Evolutionary conservation across 192 early-diverging fungal species (phyloP), one percentile per base, ranked within the genome.

Genomic region (Backusella tarrabulga): DNA sequence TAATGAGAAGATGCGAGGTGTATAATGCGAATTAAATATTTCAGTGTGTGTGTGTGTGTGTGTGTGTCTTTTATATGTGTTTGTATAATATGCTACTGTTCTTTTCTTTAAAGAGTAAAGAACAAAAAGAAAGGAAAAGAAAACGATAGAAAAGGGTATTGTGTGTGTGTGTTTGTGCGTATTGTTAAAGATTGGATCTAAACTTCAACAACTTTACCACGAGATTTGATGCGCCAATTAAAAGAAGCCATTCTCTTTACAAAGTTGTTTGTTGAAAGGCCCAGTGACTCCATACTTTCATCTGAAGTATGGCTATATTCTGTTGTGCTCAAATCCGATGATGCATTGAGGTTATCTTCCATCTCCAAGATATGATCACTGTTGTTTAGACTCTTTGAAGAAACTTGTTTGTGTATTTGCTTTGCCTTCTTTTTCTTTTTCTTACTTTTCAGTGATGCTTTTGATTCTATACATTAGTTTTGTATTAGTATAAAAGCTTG

Each of bases 151-250:
- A 29, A 1, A 26, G 56, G 56, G 56, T 63, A 63, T 63, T 63
- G 23, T 26, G 9, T 63, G 7, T 60, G 42, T 60, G 23, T 60
- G 19, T 7, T 1, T 32, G 32, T 32, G 32, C 32, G 32, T 32
- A 1, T 23, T 63, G 8, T 23, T 63, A 54, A 21, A 54, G 8
- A 8, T 50, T 52, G 46, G n/a, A n/a, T 60, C 19, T 60, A 60
- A 60, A 60, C 54, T 60, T 60, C 54, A 23, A 60, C 54, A 60
- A 60, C 54, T 26, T 60, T 60, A 23, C 54, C 54, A 60, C 54
- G 54, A 23, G 70, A 50, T 38, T 71, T 71, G 23, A 71, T 71
- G 23, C 71, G 71, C 71, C 71, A 72, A 44, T 72, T 72, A 34
- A 72, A 72, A 15, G 74, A 34, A 67, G 74, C 42, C 66, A 75